These are phyloP conservation scores for Globisporangium cylindrosporum DNA, from an alignment of 352 stramenopile genomes.

Conservation along the genomic window DNA sequence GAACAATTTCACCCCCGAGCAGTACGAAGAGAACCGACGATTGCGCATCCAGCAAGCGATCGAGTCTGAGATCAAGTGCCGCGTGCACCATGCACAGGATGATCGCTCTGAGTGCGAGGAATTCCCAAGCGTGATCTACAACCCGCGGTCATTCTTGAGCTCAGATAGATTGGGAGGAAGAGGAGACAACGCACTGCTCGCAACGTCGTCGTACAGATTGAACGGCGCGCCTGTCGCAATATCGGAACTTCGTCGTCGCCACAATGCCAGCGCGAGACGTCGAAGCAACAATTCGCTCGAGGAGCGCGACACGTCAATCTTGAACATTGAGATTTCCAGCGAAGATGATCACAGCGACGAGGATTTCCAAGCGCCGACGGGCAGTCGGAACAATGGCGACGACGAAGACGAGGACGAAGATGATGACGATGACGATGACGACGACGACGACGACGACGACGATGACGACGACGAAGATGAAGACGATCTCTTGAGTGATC, in stretches of 20 bases:
- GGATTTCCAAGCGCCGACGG: slow-evolving; percentile 70
- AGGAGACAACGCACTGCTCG: slow-evolving; percentile 19
- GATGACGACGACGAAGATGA: slow-evolving; percentile 52
- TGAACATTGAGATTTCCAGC: slow-evolving; percentile 84
- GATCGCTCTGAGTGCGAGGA: slow-evolving; percentile 38
- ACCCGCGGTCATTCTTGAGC: slow-evolving; percentile 9
- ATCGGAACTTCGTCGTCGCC: slow-evolving; percentile 57
- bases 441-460: slow-evolving; percentile 45
- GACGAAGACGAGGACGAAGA: slow-evolving; percentile 44
- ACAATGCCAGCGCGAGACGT: slow-evolving; percentile 31
- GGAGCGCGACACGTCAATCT: slow-evolving; percentile 78
- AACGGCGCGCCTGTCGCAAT: slow-evolving; percentile 69
- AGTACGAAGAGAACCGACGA: slow-evolving; percentile 64
- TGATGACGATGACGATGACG: slow-evolving; percentile 28
- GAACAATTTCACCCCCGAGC: slow-evolving; percentile 17
- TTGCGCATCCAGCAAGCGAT: slow-evolving; percentile 61
- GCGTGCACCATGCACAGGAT: slow-evolving; percentile 46
- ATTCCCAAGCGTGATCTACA: slow-evolving; percentile 52
- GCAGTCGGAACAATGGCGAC: slow-evolving; percentile 15
- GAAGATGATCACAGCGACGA: slow-evolving; percentile 86
- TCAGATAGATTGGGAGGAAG: slow-evolving; percentile 11
- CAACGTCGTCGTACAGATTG: slow-evolving; percentile 57
- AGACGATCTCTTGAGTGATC: slow-evolving; percentile 54
- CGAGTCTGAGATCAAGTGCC: slow-evolving; percentile 66
- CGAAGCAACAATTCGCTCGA: slow-evolving; percentile 45